Evolutionary conservation across 305 asterid species (phyloP).

Genomic region (Rubia peregrina): DNA sequence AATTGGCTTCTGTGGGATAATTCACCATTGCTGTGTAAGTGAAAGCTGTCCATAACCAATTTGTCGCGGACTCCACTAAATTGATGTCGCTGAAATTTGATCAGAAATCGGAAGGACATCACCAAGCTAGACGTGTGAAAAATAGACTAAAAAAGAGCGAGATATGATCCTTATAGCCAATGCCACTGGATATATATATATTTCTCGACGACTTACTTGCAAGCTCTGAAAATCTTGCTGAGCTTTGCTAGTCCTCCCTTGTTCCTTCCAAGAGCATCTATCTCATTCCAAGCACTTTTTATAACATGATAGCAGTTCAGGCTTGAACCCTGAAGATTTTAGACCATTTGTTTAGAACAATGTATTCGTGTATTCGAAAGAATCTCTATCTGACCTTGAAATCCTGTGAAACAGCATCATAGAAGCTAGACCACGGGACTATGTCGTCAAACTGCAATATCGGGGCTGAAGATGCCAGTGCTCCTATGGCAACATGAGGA

Average conservation of each 20-base stretch:
- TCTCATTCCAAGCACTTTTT: conserved; percentile 64
- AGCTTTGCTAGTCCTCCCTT: conserved; percentile 36
- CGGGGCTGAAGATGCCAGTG: conserved; percentile 87
- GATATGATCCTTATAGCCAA: background rate
- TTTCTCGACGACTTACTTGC: conserved; percentile 48
- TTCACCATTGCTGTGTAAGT: conserved; percentile 67
- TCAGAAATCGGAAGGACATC: conserved; percentile 6
- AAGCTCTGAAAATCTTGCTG: conserved; percentile 51
- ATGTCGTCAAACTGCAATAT: conserved; percentile 64
- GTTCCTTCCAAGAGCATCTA: conserved; percentile 29
- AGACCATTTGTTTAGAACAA: background rate
- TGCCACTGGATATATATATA: no score
- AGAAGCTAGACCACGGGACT: conserved; percentile 76
- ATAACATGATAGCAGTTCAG: conserved; percentile 60
- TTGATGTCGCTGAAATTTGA: conserved; percentile 32
- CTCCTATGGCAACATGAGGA: conserved; percentile 70
- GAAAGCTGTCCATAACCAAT: conserved; percentile 72
- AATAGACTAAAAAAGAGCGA: background rate
- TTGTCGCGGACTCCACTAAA: conserved; percentile 38
- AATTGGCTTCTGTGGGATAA: conserved; percentile 60
- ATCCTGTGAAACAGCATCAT: conserved; percentile 77
- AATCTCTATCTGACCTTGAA: conserved; percentile 42
- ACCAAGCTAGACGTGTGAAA: background rate
- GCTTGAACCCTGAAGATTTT: conserved; percentile 43
- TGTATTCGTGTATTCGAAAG: background rate